Conservation (phyloP, 1,284 basidiomycete genomes). For the Vanrija sp. region DNA sequence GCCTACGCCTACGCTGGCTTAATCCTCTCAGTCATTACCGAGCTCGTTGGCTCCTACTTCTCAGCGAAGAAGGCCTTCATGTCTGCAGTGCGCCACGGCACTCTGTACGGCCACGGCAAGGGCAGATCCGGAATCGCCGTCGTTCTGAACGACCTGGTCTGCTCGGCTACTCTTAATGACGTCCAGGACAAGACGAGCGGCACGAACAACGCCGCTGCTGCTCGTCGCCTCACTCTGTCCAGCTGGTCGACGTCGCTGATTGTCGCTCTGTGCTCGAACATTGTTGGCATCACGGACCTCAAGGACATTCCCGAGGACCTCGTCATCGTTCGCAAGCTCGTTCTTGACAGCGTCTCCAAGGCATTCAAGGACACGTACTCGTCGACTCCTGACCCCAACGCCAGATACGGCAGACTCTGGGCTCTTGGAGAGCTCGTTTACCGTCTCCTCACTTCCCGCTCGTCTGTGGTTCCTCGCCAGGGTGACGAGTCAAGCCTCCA, state of each 20-base stretch:
- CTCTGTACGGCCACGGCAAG: constrained; percentile 52
- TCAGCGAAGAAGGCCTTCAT: constrained; percentile 84
- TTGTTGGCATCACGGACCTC: constrained; percentile 56
- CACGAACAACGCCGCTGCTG: constrained; percentile 1
- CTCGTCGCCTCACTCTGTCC: constrained; percentile 55
- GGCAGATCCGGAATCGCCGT: constrained; percentile 36
- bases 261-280: constrained; percentile 86
- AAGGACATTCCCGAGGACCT: constrained; percentile 77
- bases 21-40: constrained; percentile 86
- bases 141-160: constrained; percentile 71
- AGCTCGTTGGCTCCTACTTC: constrained; percentile 89
- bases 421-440: constrained; percentile 84
- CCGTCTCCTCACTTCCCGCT: constrained; percentile 75
- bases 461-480: constrained; percentile 55
- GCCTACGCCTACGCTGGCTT: constrained; percentile 65
- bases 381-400: constrained; percentile 62
- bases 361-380: constrained; percentile 74
- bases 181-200: constrained; percentile 13
- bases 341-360: constrained; percentile 82
- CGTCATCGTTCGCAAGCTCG: constrained; percentile 78
- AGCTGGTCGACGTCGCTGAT: constrained; percentile 86
- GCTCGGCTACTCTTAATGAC: constrained; percentile 61
- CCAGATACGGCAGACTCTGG: constrained; percentile 81
- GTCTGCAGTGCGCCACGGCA: constrained; percentile 63
- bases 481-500: constrained; percentile 46